A percentile compares a stretch with the other conserved stretches of the same genome.
phyloP scores from a whole-genome alignment of 768 basidiomycete species.

The Kwoniella shandongensis region DNA sequence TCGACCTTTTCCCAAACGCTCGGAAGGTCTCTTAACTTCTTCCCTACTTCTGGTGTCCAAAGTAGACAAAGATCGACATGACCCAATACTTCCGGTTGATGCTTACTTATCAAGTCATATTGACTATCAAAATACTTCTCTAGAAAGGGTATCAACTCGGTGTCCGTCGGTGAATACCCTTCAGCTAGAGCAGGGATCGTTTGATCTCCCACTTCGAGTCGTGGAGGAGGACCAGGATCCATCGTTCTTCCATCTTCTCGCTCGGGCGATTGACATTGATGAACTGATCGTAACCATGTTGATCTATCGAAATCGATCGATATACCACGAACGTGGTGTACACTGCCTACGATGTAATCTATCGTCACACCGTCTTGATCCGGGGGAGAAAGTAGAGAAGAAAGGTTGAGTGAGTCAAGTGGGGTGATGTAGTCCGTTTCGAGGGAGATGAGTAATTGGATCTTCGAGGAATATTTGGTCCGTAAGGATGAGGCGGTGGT shows the following conservation, averaged over 20 bases:
- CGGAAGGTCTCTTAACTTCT: constrained; percentile 57
- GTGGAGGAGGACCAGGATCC: constrained; percentile 18
- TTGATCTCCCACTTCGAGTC: constrained; percentile 6
- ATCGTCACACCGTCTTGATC: constrained; percentile 57
- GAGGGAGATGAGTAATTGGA: constrained; percentile 78
- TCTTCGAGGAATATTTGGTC: constrained; percentile 61
- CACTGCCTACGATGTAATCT: constrained; percentile 86
- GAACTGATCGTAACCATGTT: constrained; percentile 60
- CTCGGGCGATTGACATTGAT: neutral
- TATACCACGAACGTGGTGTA: constrained; percentile 83
- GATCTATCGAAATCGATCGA: constrained; percentile 88
- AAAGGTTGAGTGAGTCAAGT: constrained; percentile 64
- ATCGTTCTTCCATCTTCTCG: constrained; percentile 13
- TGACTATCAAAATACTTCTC: constrained; percentile 82
- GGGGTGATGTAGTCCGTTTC: constrained; percentile 87
- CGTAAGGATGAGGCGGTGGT: constrained; percentile 77
- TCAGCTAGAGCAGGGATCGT: constrained; percentile 40
- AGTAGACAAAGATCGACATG: constrained; percentile 92
- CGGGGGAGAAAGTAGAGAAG: constrained; percentile 59
- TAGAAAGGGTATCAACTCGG: constrained; percentile 35
- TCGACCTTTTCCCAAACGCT: constrained; percentile 65
- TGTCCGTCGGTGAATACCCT: constrained; percentile 37
- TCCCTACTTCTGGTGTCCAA: constrained; percentile 62
- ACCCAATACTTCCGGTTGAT: constrained; percentile 84
- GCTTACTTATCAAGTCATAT: constrained; percentile 65